Evolutionary conservation across 2,329 filamentous ascomycete species (phyloP).

Genomic region (Pseudogymnoascus destructans): DNA sequence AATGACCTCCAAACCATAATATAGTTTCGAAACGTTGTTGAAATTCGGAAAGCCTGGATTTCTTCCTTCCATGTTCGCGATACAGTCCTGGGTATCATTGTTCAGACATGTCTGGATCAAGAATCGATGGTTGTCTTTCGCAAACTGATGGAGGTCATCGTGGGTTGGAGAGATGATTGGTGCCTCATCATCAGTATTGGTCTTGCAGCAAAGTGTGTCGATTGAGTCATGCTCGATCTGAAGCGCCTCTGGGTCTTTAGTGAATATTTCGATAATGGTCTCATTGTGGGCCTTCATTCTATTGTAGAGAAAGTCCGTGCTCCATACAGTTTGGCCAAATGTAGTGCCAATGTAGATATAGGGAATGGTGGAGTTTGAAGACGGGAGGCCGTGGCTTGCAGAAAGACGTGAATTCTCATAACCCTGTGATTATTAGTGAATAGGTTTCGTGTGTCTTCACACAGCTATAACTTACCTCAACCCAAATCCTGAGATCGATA

Average conservation of each 20-base stretch:
- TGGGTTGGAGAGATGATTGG: background rate
- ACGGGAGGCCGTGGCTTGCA: background rate
- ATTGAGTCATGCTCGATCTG: background rate
- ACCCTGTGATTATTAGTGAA: background rate
- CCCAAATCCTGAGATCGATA: background rate
- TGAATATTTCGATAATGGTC: background rate
- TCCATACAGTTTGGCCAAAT: background rate
- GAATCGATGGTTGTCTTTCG: background rate
- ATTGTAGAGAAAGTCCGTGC: background rate
- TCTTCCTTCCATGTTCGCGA: background rate
- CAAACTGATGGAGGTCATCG: background rate
- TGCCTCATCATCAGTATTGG: background rate
- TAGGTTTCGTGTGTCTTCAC: background rate
- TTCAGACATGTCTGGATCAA: background rate
- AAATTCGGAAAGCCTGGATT: background rate
- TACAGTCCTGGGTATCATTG: background rate
- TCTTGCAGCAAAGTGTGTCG: background rate
- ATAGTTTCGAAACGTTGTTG: background rate
- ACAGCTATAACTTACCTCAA: background rate
- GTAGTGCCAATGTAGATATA: slow-evolving; percentile 2
- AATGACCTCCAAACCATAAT: background rate
- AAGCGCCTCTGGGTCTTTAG: background rate
- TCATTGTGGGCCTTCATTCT: slow-evolving; percentile 1
- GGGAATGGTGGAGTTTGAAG: background rate
- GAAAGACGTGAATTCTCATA: background rate